These are phyloP conservation scores for Salix brachista DNA, from an alignment of 345 rosid genomes.

Conservation along the genomic window DNA sequence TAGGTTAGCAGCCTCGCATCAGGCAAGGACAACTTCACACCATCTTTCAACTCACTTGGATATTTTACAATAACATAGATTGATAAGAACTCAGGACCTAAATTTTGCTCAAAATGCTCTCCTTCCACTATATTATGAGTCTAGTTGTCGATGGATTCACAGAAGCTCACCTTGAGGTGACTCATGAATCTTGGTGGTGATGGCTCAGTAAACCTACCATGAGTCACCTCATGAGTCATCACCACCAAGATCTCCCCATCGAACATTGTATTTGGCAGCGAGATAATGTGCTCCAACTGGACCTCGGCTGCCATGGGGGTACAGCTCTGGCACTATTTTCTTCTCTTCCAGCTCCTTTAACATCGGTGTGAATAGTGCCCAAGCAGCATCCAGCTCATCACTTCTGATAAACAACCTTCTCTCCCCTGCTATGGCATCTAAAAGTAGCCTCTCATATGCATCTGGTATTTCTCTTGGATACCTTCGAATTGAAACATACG, in stretches of 20 bases:
- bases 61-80: no score
- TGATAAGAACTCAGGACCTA: neutral
- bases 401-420: constrained; percentile 78
- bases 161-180: no score
- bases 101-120: neutral
- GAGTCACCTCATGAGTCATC: constrained; percentile 7
- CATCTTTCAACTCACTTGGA: neutral
- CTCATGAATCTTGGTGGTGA: no score
- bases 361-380: constrained; percentile 72
- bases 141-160: no score
- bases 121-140: neutral
- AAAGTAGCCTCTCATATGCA: constrained; percentile 84
- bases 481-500: constrained; percentile 27
- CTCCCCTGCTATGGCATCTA: constrained; percentile 86
- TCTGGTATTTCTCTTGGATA: constrained; percentile 75
- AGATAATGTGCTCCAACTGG: constrained; percentile 90
- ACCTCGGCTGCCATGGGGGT: constrained; percentile 88
- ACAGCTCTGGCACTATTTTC: constrained; percentile 73
- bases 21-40: neutral
- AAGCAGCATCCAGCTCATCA: constrained; percentile 87
- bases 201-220: no score
- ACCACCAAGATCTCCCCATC: constrained; percentile 76
- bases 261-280: constrained; percentile 79
- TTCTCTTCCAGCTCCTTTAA: constrained; percentile 62
- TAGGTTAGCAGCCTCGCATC: neutral